A percentile compares a stretch with the other conserved stretches of the same genome.
Evolutionary conservation across 2,329 filamentous ascomycete genomes (phyloP).

Genomic region (Neofusicoccum ribis): DNA sequence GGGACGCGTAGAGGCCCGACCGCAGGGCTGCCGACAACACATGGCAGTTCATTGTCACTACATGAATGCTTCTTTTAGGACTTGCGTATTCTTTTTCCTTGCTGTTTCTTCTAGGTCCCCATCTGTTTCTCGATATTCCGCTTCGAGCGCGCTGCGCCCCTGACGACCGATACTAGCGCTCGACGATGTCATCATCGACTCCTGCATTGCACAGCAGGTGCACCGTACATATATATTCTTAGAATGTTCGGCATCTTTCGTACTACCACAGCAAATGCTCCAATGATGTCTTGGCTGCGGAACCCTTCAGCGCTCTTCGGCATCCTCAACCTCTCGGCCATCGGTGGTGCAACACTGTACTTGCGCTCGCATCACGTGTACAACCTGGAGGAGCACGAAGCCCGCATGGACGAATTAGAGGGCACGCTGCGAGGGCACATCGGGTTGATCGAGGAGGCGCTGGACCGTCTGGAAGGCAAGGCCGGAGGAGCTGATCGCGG

Average conservation of each 20-base stretch:
- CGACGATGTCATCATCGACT: conserved; percentile 23
- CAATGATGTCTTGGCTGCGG: conserved; percentile 13
- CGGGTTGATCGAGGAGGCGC: conserved; percentile 48
- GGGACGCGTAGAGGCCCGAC: background rate
- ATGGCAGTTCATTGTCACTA: background rate
- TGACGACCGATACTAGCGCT: background rate
- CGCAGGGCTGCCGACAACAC: background rate
- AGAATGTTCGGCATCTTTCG: background rate
- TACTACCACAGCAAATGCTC: background rate
- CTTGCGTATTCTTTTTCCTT: background rate
- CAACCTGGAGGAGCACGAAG: conserved; percentile 51
- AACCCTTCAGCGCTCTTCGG: conserved; percentile 11
- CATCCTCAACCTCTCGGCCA: conserved; percentile 26
- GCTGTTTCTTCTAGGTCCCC: background rate
- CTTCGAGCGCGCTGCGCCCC: background rate
- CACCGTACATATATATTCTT: conserved; percentile 2
- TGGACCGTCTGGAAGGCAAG: conserved; percentile 48
- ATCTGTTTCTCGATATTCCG: background rate
- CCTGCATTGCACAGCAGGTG: background rate
- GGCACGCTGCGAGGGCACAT: conserved; percentile 50
- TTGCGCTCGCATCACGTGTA: conserved; percentile 40
- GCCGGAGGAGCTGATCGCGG: conserved; percentile 34
- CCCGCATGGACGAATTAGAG: conserved; percentile 50
- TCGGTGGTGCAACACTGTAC: conserved; percentile 27
- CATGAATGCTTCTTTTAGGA: background rate